Base-by-base conservation (phyloP, 78 protist species). In the Protostelium mycophagum region DNA sequence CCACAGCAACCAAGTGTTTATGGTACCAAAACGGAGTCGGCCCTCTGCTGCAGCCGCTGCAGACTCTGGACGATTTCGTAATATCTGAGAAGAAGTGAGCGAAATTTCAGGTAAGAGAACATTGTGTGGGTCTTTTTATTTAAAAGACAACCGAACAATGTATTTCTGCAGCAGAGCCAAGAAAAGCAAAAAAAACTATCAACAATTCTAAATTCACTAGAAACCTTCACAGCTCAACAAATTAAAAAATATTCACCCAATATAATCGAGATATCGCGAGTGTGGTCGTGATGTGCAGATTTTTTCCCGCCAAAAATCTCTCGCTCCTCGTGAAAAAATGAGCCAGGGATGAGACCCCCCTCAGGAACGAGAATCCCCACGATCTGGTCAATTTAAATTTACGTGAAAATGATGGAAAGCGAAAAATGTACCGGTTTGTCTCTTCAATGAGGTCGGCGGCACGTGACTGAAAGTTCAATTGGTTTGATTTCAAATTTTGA, bases 1-100 rank as follows among this genome's bases (percentile, higher is more conserved):
- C 92, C 91, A 93, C 16, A 93, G 28, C 5, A 93, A 34, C 95
- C 95, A 93, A 16, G 92, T 90, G 29, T 88, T 91, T 28, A 93
- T 90, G 23, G 95, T 93, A 29, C 95, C 95, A 86, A 90, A 93
- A 28, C 88, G 29, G 91, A 92, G 89, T 34, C 88, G 83, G 16
- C 87, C 85, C 23, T 88, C 91, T 83, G 84, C 87, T 0, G 91
- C 94, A 0, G 91, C 90, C 34, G 85, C 34, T 34, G 85, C 85
- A 35, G 94, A 91, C 37, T 92, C 89, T 0, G 91, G 87, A 34
- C 73, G 0, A 35, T 92, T 92, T 37, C 88, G 88, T 0, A 92
- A 51, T 51, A 51, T 25, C 73, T 51, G 16, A 5, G 31, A 51
- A 25, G 16, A 25, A 5, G 16, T 51, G 31, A 51, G 31, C 73